Evolutionary conservation across 106 monocot genomes (phyloP).

Genomic region (Hemerocallis citrina): DNA sequence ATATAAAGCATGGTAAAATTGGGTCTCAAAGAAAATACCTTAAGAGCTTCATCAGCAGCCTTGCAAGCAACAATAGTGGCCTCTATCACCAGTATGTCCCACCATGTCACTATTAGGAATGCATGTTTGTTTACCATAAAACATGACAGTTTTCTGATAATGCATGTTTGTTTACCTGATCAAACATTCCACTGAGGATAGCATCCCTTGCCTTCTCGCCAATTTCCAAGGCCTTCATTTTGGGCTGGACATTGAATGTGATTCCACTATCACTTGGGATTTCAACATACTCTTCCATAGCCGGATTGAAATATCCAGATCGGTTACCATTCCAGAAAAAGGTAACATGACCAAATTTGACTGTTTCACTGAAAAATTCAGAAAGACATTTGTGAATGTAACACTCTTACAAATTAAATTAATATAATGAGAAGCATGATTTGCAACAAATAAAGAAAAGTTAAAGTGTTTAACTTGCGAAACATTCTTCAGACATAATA

Average conservation of each 20-base stretch:
- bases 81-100: constrained; percentile 86
- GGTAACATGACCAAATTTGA: constrained; percentile 93
- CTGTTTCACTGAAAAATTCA: constrained; percentile 60
- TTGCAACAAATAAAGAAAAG: too few species aligned
- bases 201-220: constrained; percentile 76
- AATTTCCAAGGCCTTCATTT: constrained; percentile 87
- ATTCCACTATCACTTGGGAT: constrained; percentile 84
- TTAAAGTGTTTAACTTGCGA: too few species aligned
- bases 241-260: constrained; percentile 82
- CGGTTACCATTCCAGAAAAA: constrained; percentile 97
- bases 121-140: too few species aligned
- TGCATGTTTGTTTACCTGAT: constrained; percentile 87
- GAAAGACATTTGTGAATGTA: too few species aligned
- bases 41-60: constrained; percentile 69
- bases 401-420: too few species aligned
- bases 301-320: constrained; percentile 67
- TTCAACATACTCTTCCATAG: constrained; percentile 82
- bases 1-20: too few species aligned
- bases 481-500: too few species aligned
- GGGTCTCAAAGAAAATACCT: too few species aligned
- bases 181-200: constrained; percentile 69
- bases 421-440: too few species aligned
- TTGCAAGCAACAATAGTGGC: constrained; percentile 76
- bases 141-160: too few species aligned
- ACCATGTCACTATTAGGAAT: constrained; percentile 89